Evolutionary conservation across 305 asterid genomes (phyloP).

Genomic region (Solanum aculeatissimum): DNA sequence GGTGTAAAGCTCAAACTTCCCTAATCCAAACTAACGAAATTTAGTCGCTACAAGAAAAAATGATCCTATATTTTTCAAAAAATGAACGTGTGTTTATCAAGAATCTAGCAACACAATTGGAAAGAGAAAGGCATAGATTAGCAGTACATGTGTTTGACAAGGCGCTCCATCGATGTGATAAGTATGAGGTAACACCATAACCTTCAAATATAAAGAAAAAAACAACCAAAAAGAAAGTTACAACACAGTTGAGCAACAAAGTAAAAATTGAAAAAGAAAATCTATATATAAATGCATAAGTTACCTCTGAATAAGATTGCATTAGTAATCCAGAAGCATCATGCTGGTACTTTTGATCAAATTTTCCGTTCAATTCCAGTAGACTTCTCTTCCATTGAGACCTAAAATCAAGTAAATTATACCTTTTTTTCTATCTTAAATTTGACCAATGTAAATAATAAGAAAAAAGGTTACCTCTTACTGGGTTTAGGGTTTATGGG

Average conservation of each 20-base stretch:
- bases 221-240: neutral
- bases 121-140: neutral
- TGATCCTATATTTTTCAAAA: neutral
- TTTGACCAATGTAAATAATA: neutral
- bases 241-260: neutral
- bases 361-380: constrained; percentile 54
- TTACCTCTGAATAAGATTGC: constrained; percentile 68
- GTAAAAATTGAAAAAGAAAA: neutral
- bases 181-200: constrained; percentile 54
- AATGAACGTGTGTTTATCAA: neutral
- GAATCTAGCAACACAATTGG: neutral
- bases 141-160: constrained; percentile 65
- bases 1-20: neutral
- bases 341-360: constrained; percentile 49
- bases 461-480: constrained; percentile 23
- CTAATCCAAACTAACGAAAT: neutral
- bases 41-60: neutral
- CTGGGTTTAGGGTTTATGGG: constrained; percentile 19
- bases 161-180: constrained; percentile 58
- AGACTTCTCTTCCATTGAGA: constrained; percentile 55
- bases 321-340: constrained; percentile 32
- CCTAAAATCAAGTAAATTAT: constrained; percentile 18
- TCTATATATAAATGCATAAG: neutral
- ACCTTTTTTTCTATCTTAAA: neutral
- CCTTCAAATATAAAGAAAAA: constrained; percentile 11